Percentiles rank a stretch among this genome's conserved stretches.
Evolutionary conservation across 2,329 filamentous ascomycete species (phyloP).

Genomic region (Paecilomyces dactylethromorphus): DNA sequence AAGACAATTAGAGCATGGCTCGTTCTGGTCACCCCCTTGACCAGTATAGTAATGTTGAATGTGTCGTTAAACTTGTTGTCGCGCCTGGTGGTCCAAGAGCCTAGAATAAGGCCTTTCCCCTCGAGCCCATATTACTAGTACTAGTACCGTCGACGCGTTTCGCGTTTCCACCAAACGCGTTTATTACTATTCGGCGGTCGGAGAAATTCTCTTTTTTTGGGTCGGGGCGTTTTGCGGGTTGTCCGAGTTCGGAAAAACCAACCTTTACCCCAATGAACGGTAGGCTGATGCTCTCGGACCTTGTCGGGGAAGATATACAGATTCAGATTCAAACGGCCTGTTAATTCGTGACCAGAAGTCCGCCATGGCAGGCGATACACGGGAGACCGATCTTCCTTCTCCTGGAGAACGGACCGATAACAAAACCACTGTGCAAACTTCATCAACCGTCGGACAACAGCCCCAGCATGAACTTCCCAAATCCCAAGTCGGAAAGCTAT

Average conservation of each 20-base stretch:
- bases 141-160: conserved; percentile 22
- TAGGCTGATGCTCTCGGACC: neutral
- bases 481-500: conserved; percentile 42
- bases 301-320: neutral
- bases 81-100: neutral
- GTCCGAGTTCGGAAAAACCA: neutral
- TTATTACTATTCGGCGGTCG: conserved; percentile 12
- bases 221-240: neutral
- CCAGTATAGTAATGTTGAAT: neutral
- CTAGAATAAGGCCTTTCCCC: neutral
- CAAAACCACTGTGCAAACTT: conserved; percentile 9
- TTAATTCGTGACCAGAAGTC: conserved; percentile 2
- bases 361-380: conserved; percentile 35
- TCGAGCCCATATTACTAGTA: neutral
- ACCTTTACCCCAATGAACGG: conserved; percentile 3
- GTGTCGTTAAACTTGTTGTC: neutral
- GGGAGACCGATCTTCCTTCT: conserved; percentile 15
- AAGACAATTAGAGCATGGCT: neutral
- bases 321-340: neutral
- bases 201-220: conserved; percentile 15
- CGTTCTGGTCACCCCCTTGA: neutral
- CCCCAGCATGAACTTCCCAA: conserved; percentile 37
- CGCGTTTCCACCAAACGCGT: conserved; percentile 27
- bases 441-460: conserved; percentile 17
- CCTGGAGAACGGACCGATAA: conserved; percentile 11